Evolutionary conservation across 371 early-diverging fungal species (phyloP).

Genomic region (Mucor plumbeus): DNA sequence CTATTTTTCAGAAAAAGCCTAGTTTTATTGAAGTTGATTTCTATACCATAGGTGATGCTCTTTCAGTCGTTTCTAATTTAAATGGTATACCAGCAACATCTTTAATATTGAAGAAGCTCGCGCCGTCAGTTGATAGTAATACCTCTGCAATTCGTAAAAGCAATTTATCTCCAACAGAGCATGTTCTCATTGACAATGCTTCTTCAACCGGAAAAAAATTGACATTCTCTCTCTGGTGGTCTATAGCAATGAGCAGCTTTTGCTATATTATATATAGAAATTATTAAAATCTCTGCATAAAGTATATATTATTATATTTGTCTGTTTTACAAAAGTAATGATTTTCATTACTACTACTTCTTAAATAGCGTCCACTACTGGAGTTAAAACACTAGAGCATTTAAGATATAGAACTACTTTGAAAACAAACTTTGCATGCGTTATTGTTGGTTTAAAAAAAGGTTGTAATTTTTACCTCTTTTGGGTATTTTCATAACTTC

Average conservation of each 20-base stretch:
- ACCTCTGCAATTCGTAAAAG: not conserved
- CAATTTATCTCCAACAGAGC: slow-evolving; percentile 10
- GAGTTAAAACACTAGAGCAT: too few relatives aligned
- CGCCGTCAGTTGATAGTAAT: too few relatives aligned
- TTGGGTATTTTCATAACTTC: too few relatives aligned
- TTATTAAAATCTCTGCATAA: too few relatives aligned
- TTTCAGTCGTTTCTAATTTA: slow-evolving; percentile 52
- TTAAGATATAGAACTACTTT: too few relatives aligned
- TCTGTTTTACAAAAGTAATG: too few relatives aligned
- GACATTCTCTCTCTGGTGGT: not conserved
- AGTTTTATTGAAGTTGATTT: slow-evolving; percentile 79
- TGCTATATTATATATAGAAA: not conserved
- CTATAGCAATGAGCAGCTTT: not conserved
- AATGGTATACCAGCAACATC: slow-evolving; percentile 53
- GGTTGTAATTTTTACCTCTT: too few relatives aligned
- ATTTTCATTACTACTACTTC: too few relatives aligned
- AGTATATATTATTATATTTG: too few relatives aligned
- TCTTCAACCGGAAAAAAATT: not conserved
- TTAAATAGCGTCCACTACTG: too few relatives aligned
- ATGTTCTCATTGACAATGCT: slow-evolving; percentile 17
- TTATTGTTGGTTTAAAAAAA: too few relatives aligned
- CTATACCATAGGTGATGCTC: slow-evolving; percentile 62
- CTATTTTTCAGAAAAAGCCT: slow-evolving; percentile 51
- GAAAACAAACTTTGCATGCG: too few relatives aligned
- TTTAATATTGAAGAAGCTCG: not conserved